Evolutionary conservation across 2,329 filamentous ascomycete genomes (phyloP).

Genomic region (Fusarium penzigii): DNA sequence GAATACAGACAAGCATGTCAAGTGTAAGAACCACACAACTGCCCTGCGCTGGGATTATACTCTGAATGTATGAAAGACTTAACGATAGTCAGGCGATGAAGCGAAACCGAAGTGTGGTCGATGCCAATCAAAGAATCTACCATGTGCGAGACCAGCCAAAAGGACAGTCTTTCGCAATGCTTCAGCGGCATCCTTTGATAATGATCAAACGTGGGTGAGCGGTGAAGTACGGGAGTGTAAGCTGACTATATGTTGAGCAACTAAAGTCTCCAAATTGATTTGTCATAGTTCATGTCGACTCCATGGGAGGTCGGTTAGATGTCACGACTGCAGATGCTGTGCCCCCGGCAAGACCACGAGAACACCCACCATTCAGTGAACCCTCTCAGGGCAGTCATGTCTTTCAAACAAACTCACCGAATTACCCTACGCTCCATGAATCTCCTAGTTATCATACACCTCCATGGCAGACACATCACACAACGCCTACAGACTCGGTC

Average conservation of each 20-base stretch:
- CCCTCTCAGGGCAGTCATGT: background rate
- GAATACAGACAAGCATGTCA: conserved; percentile 36
- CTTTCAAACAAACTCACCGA: background rate
- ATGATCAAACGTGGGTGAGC: conserved; percentile 40
- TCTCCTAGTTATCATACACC: background rate
- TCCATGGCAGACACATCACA: background rate
- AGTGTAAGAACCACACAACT: conserved; percentile 28
- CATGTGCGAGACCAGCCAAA: conserved; percentile 36
- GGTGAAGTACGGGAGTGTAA: conserved; percentile 37
- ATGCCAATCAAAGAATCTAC: conserved; percentile 35
- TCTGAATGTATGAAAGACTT: background rate
- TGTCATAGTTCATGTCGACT: background rate
- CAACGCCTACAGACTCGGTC: conserved; percentile 13
- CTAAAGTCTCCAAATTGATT: no score
- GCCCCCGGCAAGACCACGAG: background rate
- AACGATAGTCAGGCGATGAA: conserved; percentile 35
- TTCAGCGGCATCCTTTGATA: conserved; percentile 34
- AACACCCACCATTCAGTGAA: background rate
- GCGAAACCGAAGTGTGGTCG: conserved; percentile 38
- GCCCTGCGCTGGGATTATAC: background rate
- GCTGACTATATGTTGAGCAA: conserved; percentile 4
- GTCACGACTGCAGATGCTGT: background rate
- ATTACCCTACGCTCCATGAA: background rate
- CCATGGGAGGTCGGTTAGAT: background rate
- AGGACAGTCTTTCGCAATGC: conserved; percentile 41